Evolutionary conservation across 306 rosid species (phyloP).

Genomic region (Carpinus viminea): DNA sequence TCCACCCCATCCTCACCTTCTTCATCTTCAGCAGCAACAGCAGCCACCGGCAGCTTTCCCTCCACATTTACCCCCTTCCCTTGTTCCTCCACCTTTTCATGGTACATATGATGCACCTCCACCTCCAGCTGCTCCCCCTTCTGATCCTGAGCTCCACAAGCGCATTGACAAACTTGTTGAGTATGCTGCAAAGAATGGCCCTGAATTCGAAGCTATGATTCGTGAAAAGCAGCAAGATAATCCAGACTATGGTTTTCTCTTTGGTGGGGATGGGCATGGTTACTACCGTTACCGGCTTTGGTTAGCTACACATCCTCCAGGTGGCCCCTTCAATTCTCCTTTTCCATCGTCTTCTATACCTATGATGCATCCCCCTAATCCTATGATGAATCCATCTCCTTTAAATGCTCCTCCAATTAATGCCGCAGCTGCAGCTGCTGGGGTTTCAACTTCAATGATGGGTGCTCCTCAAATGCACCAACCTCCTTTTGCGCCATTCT

Average conservation of each 20-base stretch:
- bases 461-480: conserved; percentile 53
- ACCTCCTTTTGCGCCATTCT: conserved; percentile 64
- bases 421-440: conserved; percentile 42
- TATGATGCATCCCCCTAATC: conserved; percentile 74
- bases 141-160: conserved; percentile 92
- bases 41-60: conserved; percentile 65
- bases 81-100: conserved; percentile 58
- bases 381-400: conserved; percentile 68
- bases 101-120: conserved; percentile 59
- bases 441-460: conserved; percentile 59
- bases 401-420: conserved; percentile 61
- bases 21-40: conserved; percentile 78
- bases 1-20: conserved; percentile 60
- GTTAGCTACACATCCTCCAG: conserved; percentile 60
- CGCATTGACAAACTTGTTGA: conserved; percentile 89
- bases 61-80: conserved; percentile 65
- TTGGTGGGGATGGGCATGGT: conserved; percentile 92
- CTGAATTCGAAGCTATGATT: conserved; percentile 94
- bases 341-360: conserved; percentile 63
- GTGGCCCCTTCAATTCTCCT: conserved; percentile 70
- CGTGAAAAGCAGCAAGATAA: conserved; percentile 91
- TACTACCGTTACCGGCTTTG: conserved; percentile 86
- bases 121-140: conserved; percentile 68
- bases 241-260: conserved; percentile 86
- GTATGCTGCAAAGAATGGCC: conserved; percentile 88